Evolutionary conservation across 257 asterid genomes (phyloP).

Genomic region (Forsythia suspensa): DNA sequence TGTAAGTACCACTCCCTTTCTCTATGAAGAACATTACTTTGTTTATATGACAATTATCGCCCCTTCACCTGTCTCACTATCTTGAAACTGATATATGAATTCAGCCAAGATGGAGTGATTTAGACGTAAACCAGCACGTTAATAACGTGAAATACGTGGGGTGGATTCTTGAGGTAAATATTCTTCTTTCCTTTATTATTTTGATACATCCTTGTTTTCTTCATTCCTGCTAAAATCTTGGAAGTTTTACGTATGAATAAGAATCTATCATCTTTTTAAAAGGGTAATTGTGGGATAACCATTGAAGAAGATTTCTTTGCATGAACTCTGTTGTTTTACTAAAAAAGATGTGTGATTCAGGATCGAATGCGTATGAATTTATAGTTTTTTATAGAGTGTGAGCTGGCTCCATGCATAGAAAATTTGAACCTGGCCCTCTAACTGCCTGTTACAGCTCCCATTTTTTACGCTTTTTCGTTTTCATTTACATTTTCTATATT

Average conservation of each 20-base stretch:
- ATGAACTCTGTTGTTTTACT: background rate
- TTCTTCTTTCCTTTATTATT: slow-evolving; percentile 3
- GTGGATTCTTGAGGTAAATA: slow-evolving; percentile 93
- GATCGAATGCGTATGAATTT: background rate
- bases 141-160: slow-evolving; percentile 93
- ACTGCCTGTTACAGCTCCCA: background rate
- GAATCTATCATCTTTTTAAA: background rate
- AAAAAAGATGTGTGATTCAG: background rate
- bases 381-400: too few species aligned
- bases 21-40: background rate
- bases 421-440: background rate
- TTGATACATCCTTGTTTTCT: background rate
- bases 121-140: slow-evolving; percentile 95
- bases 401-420: background rate
- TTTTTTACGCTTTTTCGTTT: too few species aligned
- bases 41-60: background rate
- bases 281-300: background rate
- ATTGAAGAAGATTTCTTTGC: background rate
- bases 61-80: background rate
- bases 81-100: slow-evolving; percentile 19
- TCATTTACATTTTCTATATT: too few species aligned
- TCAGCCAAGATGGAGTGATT: slow-evolving; percentile 94
- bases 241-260: background rate
- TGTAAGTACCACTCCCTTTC: slow-evolving; percentile 48
- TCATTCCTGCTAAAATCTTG: background rate